Evolutionary conservation across 2,329 filamentous ascomycete genomes (phyloP).

Genomic region (Colletotrichum spinosum): DNA sequence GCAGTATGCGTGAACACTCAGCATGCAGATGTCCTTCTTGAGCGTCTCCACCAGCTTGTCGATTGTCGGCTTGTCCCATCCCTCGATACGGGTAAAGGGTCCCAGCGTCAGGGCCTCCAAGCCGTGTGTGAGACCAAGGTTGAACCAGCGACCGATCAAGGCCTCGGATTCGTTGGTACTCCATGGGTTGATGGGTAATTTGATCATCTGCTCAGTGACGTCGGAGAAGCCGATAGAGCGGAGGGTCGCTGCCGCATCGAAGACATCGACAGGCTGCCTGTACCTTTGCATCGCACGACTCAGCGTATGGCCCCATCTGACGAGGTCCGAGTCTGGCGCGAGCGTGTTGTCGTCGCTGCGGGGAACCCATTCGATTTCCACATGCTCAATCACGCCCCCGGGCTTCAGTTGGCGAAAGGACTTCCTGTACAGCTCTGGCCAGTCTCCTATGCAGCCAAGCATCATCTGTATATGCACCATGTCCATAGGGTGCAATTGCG

Average conservation of each 20-base stretch:
- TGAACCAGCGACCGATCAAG: slow-evolving; percentile 85
- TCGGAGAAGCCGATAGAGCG: slow-evolving; percentile 82
- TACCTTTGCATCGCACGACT: slow-evolving; percentile 74
- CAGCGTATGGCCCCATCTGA: slow-evolving; percentile 77
- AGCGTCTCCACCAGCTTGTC: slow-evolving; percentile 71
- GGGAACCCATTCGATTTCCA: slow-evolving; percentile 88
- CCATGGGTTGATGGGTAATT: slow-evolving; percentile 82
- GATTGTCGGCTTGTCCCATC: slow-evolving; percentile 73
- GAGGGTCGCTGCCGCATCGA: slow-evolving; percentile 64
- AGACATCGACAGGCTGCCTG: slow-evolving; percentile 73
- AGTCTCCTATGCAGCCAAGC: slow-evolving; percentile 80
- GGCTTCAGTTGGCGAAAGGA: slow-evolving; percentile 74
- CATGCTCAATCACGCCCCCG: slow-evolving; percentile 84
- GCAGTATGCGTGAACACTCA: slow-evolving; percentile 78
- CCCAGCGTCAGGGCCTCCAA: slow-evolving; percentile 79
- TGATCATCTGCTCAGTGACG: slow-evolving; percentile 76
- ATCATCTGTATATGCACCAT: slow-evolving; percentile 86
- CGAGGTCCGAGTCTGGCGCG: slow-evolving; percentile 66
- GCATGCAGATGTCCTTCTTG: slow-evolving; percentile 75
- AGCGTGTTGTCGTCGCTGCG: slow-evolving; percentile 76
- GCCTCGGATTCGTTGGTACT: slow-evolving; percentile 71
- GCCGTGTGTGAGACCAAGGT: slow-evolving; percentile 79
- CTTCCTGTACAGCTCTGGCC: slow-evolving; percentile 79
- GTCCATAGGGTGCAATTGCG: slow-evolving; percentile 72
- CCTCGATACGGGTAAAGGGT: slow-evolving; percentile 74